A percentile compares a stretch with the other conserved stretches of the same genome.
Conservation (phyloP, 106 monocot species). For the Vanilla planifolia region DNA sequence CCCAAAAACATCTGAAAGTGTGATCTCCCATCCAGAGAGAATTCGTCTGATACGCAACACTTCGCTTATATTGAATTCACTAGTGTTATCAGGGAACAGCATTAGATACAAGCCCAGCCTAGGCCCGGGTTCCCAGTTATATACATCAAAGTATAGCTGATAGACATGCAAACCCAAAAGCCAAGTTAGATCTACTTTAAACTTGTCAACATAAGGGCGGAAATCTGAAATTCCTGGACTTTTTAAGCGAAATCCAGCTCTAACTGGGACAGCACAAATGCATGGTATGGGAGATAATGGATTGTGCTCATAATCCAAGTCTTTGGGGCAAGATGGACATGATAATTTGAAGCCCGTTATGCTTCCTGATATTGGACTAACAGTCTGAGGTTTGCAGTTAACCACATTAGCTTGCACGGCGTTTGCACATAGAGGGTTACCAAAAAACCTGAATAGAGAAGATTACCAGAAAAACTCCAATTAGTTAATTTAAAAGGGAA, state of each 20-base stretch:
- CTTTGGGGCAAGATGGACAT: conserved; percentile 55
- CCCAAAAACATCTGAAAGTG: conserved; percentile 63
- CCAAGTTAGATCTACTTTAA: conserved; percentile 37
- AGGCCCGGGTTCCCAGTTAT: conserved; percentile 72
- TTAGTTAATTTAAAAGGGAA: too few relatives aligned
- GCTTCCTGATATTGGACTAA: conserved; percentile 20
- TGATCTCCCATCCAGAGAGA: conserved; percentile 66
- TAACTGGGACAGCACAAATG: conserved; percentile 69
- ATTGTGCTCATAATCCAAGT: conserved; percentile 56
- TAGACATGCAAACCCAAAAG: conserved; percentile 32
- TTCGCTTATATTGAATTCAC: conserved; percentile 65
- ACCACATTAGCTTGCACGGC: conserved; percentile 12
- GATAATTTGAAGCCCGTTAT: conserved; percentile 14
- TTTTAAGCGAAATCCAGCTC: conserved; percentile 82
- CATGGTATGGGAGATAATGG: conserved; percentile 56
- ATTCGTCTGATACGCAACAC: conserved; percentile 38
- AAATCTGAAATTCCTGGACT: conserved; percentile 85
- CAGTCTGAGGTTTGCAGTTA: conserved; percentile 24
- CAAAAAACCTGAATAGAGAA: conserved; percentile 50
- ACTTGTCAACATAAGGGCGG: conserved; percentile 43
- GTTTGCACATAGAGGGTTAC: conserved; percentile 71
- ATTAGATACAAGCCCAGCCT: conserved; percentile 78
- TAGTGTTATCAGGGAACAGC: conserved; percentile 50
- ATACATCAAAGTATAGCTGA: conserved; percentile 60
- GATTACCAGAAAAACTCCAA: too few relatives aligned